Evolutionary conservation across 208 protist genomes (phyloP), one percentile per base, ranked within the genome.

Genomic region (Trypanosoma mega): DNA sequence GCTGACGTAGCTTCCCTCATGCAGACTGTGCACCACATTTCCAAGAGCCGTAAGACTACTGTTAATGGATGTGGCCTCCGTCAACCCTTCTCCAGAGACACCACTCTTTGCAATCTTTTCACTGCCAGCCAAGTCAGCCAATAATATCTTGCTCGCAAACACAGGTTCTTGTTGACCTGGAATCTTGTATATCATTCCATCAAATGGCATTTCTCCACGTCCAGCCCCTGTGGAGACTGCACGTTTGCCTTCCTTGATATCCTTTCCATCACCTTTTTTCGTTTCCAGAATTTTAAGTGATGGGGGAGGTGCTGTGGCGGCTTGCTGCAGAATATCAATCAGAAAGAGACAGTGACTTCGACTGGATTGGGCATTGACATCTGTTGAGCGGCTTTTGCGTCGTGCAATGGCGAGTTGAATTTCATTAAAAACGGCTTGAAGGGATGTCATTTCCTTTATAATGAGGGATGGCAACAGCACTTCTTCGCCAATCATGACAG

Each of bases 71-170:
- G 68, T 74, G 12, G 65, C 73, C 44, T 67, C 68, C 14, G 66
- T 52, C 18, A 72, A 41, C 24, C 62, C 59, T 9, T 63, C 30
- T 23, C 78, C 72, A 41, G 68, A 46, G 8, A 78, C 77, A 39
- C 83, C 79, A 20, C 71, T 74, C 18, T 67, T 66, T n/a, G 47
- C 52, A 27, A 81, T 62, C 9, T 72, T 57, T 47, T 93, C 87
- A 54, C 57, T 76, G 5, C 87, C 87, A 14, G 87, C 87, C 5
- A 93, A 50, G 76, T 93, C 87, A 14, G 81, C 76, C 9, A 91
- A 44, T 23, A 87, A 68, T 23, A 98, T 90, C 58, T 93, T 92
- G 57, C 82, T 92, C 7, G 53, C 47, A 70, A 87, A 93, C 37
- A 93, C 58, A 21, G 80, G 87, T 67, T 94, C 84, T 68, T 86